Evolutionary conservation across 2,329 filamentous ascomycete species (phyloP).

Genomic region (Pyrenochaeta sp.): DNA sequence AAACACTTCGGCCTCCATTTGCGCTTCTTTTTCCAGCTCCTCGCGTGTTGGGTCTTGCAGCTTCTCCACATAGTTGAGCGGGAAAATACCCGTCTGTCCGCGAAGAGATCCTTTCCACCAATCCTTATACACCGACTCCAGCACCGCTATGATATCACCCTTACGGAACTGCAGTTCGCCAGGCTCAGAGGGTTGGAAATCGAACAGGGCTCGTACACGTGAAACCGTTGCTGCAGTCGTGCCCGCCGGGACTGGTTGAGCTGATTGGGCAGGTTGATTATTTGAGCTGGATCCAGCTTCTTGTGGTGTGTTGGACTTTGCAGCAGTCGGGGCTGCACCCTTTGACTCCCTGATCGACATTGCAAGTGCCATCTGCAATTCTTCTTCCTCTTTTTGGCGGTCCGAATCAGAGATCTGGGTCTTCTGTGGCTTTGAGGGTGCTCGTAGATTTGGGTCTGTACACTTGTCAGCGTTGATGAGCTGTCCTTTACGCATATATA

Average conservation of each 20-base stretch:
- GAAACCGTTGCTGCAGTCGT: constrained; percentile 97
- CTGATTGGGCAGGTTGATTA: constrained; percentile 51
- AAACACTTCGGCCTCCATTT: constrained; percentile 88
- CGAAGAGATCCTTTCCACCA: constrained; percentile 98
- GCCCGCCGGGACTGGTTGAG: constrained; percentile 74
- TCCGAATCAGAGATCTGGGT: constrained; percentile 88
- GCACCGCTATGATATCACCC: constrained; percentile 94
- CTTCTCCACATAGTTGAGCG: constrained; percentile 98
- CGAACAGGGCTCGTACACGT: constrained; percentile 89
- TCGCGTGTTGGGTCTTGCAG: constrained; percentile 92
- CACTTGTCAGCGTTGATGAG: constrained; percentile 39
- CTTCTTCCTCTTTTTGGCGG: constrained; percentile 94
- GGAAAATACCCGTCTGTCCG: constrained; percentile 96
- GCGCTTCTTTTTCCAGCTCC: constrained; percentile 91
- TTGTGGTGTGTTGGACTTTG: constrained; percentile 53
- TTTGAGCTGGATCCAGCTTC: constrained; percentile 36
- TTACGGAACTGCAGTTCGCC: constrained; percentile 96
- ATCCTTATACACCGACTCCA: constrained; percentile 98
- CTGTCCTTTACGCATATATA: neutral
- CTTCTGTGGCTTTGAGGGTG: constrained; percentile 93
- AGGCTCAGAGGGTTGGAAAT: constrained; percentile 92
- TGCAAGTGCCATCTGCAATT: constrained; percentile 93
- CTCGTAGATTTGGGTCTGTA: constrained; percentile 84
- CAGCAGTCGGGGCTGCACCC: constrained; percentile 49
- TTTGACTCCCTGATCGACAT: constrained; percentile 89